Conservation (phyloP, 164 flowering plant species). For the Kalanchoe fedtschenkoi region DNA sequence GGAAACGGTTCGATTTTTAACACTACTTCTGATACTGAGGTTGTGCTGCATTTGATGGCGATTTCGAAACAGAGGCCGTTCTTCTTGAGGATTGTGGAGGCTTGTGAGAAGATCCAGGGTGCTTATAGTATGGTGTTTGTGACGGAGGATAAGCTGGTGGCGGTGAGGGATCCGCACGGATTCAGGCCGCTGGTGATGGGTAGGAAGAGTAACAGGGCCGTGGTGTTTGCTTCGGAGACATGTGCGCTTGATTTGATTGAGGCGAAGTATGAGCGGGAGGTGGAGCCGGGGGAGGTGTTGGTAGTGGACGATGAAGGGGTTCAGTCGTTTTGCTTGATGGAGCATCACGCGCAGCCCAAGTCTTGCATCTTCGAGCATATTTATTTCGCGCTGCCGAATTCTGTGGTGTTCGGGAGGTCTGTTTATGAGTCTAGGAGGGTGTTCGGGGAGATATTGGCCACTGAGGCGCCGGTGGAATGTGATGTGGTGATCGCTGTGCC, state of each 20-base stretch:
- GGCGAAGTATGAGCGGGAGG: slow-evolving; percentile 81
- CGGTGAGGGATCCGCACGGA: slow-evolving; percentile 77
- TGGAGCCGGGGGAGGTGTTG: slow-evolving; percentile 74
- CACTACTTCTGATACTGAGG: slow-evolving; percentile 84
- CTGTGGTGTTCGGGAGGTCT: slow-evolving; percentile 66
- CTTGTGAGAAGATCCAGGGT: slow-evolving; percentile 79
- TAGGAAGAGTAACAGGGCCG: slow-evolving; percentile 63
- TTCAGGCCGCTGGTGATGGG: slow-evolving; percentile 93
- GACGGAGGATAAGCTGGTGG: slow-evolving; percentile 78
- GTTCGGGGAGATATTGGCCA: slow-evolving; percentile 71
- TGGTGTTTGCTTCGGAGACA: slow-evolving; percentile 88
- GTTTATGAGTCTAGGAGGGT: slow-evolving; percentile 58
- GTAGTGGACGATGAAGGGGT: slow-evolving; percentile 72
- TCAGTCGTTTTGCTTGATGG: slow-evolving; percentile 41
- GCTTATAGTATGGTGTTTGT: slow-evolving; percentile 89
- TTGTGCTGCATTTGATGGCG: slow-evolving; percentile 82
- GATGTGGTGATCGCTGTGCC: slow-evolving; percentile 94
- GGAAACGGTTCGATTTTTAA: slow-evolving; percentile 81
- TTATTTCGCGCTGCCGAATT: slow-evolving; percentile 75
- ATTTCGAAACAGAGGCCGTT: slow-evolving; percentile 67
- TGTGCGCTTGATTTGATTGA: slow-evolving; percentile 89
- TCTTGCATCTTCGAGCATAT: slow-evolving; percentile 85
- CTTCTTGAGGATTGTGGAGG: slow-evolving; percentile 60
- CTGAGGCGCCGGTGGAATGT: slow-evolving; percentile 77
- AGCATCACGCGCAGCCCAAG: slow-evolving; percentile 46